These are phyloP conservation scores for Terfezia boudieri DNA, from an alignment of 495 filamentous ascomycete species.

Conservation along the genomic window DNA sequence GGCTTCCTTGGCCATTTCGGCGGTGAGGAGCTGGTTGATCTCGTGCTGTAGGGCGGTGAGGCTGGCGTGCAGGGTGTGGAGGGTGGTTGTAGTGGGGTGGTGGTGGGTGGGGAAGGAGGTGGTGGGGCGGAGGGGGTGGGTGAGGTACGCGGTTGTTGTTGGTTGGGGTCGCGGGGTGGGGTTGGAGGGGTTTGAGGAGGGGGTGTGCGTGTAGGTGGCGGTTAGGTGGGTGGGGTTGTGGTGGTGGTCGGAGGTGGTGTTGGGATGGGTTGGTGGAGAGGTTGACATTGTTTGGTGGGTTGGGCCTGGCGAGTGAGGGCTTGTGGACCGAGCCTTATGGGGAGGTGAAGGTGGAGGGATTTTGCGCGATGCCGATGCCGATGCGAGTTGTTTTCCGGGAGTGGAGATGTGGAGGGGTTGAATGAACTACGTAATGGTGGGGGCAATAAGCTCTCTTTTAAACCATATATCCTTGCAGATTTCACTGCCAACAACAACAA, in stretches of 20 bases:
- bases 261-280: neutral
- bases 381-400: neutral
- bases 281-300: neutral
- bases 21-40: neutral
- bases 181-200: neutral
- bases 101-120: neutral
- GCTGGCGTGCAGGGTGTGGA: neutral
- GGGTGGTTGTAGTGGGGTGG: neutral
- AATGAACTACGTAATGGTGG: neutral
- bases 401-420: no score
- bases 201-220: neutral
- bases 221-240: neutral
- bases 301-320: no score
- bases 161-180: neutral
- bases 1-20: neutral
- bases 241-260: neutral
- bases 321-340: neutral
- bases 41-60: neutral
- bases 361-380: no score
- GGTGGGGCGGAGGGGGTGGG: neutral
- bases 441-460: neutral
- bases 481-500: neutral
- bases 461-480: neutral
- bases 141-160: neutral
- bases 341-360: neutral